Percentiles rank a stretch among this genome's conserved stretches.
Evolutionary conservation across 805 yeast genomes (phyloP).

Genomic region (Saccharomyces mikatae): DNA sequence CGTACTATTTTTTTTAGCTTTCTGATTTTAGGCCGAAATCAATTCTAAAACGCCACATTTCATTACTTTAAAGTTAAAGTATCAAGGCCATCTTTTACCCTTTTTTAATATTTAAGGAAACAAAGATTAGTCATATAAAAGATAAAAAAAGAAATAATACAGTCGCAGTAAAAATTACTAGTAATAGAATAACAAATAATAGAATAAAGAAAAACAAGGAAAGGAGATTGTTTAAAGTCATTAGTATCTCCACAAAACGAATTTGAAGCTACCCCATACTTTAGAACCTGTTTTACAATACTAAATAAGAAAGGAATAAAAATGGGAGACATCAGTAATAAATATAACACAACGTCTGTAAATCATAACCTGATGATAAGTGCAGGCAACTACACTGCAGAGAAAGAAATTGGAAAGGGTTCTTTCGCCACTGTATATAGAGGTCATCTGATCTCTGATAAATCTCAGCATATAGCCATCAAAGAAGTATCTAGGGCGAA

Average conservation of each 20-base stretch:
- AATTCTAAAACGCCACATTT: not conserved
- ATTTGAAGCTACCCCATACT: not conserved
- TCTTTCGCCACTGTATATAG: constrained; percentile 93
- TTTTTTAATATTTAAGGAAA: not conserved
- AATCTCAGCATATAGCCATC: constrained; percentile 59
- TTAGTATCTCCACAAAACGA: not conserved
- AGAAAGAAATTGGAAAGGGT: constrained; percentile 80
- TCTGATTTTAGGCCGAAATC: not conserved
- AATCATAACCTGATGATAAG: constrained; percentile 4
- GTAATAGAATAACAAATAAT: not conserved
- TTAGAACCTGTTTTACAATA: constrained; percentile 5
- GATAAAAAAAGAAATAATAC: not conserved
- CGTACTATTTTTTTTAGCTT: not conserved
- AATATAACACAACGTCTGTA: constrained; percentile 3
- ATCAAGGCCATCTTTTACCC: not conserved
- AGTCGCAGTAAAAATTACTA: not conserved
- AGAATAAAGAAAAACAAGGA: not conserved
- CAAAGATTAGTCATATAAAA: not conserved
- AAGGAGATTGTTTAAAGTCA: not conserved
- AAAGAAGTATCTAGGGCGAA: constrained; percentile 80
- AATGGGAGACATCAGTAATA: constrained; percentile 1
- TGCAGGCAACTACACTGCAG: constrained; percentile 24
- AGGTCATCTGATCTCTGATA: constrained; percentile 43
- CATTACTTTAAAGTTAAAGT: not conserved
- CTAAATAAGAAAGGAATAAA: constrained; percentile 10